These are phyloP conservation scores for Polyrhizophydium stewartii DNA, from an alignment of 371 early-diverging fungal genomes.

Conservation along the genomic window DNA sequence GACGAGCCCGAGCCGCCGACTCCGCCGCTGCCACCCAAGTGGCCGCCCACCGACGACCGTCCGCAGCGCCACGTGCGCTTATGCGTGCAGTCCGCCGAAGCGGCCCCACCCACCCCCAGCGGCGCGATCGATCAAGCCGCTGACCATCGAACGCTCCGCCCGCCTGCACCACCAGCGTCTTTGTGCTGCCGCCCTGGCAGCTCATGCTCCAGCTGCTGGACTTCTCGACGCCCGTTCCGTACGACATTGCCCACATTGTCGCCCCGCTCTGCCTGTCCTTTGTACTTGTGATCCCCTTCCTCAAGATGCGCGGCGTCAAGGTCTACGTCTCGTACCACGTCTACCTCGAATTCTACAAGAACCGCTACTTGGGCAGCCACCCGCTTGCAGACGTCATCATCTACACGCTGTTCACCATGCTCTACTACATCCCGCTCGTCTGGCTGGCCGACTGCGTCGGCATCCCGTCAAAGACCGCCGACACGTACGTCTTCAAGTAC, in stretches of 20 bases:
- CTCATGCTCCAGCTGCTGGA: constrained; percentile 33
- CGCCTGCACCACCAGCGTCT: constrained; percentile 20
- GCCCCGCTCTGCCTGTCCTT: constrained; percentile 33
- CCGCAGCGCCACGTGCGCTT: too few relatives aligned
- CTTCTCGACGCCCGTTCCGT: constrained; percentile 29
- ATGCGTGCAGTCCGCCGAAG: too few relatives aligned
- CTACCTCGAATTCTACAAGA: constrained; percentile 38
- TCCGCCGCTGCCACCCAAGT: too few relatives aligned
- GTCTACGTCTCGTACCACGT: constrained; percentile 51
- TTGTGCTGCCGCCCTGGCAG: constrained; percentile 33
- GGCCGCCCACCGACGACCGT: too few relatives aligned
- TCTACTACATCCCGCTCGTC: constrained; percentile 39
- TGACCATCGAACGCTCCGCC: too few relatives aligned
- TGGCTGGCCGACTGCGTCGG: constrained; percentile 39
- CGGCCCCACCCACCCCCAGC: too few relatives aligned
- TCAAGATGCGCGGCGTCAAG: constrained; percentile 33
- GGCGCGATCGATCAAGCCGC: too few relatives aligned
- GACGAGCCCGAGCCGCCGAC: too few relatives aligned
- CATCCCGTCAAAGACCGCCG: constrained; percentile 38
- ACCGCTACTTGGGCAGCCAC: constrained; percentile 31
- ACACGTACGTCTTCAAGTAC: constrained; percentile 35
- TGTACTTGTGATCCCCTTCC: constrained; percentile 28
- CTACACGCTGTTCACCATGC: constrained; percentile 22
- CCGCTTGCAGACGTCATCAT: constrained; percentile 23
- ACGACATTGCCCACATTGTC: constrained; percentile 41